phyloP scores from a whole-genome alignment of 441 rosid species.

The Corymbia calophylla region DNA sequence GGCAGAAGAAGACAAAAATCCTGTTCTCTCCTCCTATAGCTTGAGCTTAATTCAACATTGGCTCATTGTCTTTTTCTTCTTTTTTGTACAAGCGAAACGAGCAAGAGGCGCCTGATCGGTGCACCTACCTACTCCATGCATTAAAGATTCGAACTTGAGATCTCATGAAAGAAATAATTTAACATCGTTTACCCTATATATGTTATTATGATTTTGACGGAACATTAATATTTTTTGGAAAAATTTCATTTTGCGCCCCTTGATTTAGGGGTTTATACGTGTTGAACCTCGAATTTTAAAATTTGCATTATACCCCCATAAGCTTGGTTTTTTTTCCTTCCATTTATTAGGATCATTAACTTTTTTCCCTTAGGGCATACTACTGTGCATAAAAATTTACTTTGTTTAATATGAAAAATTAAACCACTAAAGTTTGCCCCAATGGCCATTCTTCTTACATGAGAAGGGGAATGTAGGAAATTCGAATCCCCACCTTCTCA shows the following conservation, averaged over 20 bases:
- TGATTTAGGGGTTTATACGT: background rate
- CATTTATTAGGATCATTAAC: background rate
- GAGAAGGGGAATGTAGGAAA: too few species aligned
- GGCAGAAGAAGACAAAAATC: background rate
- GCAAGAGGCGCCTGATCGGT: background rate
- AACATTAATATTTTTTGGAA: background rate
- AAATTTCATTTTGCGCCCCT: background rate
- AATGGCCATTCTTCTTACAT: too few species aligned
- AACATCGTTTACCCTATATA: background rate
- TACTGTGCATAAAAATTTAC: background rate
- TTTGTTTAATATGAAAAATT: background rate
- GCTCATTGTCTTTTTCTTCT: background rate
- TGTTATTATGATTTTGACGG: background rate
- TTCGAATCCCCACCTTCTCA: too few species aligned
- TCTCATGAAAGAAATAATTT: background rate
- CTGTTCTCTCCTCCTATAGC: background rate
- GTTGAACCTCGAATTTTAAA: background rate
- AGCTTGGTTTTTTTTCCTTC: background rate
- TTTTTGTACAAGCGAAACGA: background rate
- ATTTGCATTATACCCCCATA: background rate
- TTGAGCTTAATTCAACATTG: background rate
- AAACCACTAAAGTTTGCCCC: too few species aligned
- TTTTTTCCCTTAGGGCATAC: background rate
- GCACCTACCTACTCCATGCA: background rate
- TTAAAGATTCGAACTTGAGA: background rate